These are phyloP conservation scores for Quercus variabilis DNA, from an alignment of 306 rosid species.

Conservation along the genomic window DNA sequence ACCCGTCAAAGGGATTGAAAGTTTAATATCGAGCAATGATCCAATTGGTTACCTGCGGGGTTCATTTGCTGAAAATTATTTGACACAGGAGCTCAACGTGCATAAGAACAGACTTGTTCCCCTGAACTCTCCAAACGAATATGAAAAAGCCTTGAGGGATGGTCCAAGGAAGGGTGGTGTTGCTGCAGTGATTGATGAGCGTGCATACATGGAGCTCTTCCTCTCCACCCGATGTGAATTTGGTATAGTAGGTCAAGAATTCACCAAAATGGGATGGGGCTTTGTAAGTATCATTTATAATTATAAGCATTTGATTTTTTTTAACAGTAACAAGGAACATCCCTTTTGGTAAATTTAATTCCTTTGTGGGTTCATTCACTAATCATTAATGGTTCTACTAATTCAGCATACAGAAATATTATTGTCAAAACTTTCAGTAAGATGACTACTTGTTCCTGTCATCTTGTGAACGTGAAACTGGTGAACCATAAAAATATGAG, in stretches of 20 bases:
- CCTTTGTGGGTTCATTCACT: too few species aligned
- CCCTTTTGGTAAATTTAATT: too few species aligned
- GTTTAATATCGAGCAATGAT: slow-evolving; percentile 42
- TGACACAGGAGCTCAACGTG: slow-evolving; percentile 54
- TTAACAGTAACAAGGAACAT: not conserved
- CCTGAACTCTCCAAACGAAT: slow-evolving; percentile 50
- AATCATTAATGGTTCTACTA: too few species aligned
- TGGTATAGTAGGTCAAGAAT: slow-evolving; percentile 78
- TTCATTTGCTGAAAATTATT: slow-evolving; percentile 57
- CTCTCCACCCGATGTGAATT: slow-evolving; percentile 77
- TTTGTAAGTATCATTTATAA: slow-evolving; percentile 59
- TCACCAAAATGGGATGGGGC: slow-evolving; percentile 96
- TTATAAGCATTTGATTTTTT: not conserved
- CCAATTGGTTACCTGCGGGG: slow-evolving; percentile 80
- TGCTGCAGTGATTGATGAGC: slow-evolving; percentile 77
- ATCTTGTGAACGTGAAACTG: not conserved
- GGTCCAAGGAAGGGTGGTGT: slow-evolving; percentile 84
- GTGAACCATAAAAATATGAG: not conserved
- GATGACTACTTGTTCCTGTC: too few species aligned
- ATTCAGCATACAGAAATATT: too few species aligned
- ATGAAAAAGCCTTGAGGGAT: slow-evolving; percentile 54
- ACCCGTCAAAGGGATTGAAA: slow-evolving; percentile 76
- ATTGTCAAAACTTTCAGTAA: too few species aligned
- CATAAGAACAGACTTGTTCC: slow-evolving; percentile 68
- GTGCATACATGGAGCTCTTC: slow-evolving; percentile 75